Evolutionary conservation across 2,329 filamentous ascomycete genomes (phyloP), one percentile per base, ranked within the genome.

Genomic region (Sclerotiophoma versabilis): DNA sequence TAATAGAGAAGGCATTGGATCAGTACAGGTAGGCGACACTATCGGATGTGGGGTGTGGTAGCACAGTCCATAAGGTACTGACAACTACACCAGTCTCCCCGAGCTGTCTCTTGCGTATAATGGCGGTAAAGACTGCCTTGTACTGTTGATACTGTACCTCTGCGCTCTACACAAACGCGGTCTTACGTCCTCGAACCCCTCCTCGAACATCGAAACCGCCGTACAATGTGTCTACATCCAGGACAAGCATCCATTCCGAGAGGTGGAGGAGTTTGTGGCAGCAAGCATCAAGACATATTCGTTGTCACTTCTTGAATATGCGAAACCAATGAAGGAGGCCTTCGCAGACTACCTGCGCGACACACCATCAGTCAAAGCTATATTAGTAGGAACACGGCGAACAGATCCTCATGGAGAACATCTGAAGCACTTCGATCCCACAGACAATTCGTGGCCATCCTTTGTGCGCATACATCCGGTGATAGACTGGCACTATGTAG

Each of bases 401-500:
- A 97, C 95, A 3, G 95, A 99, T 75, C 95, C 95, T 6, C 92
- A 98, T 73, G 92, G 93, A 39, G 87, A 86, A 64, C 80, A 83
- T 14, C 75, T 99, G 66, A 89, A 84, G 32, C 86, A 90, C 75
- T 98, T 98, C 71, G 91, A 96, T 71, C 84, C 83, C 44, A 99
- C 95, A 4, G 95, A 98, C 75, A 80, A 84, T 29, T 92, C 89
- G 2, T 99, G 95, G 95, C 95, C 95, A 29, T 79, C 82, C 36
- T 96, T 98, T 69, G 93, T 98, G 87, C 86, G 95, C 54, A 83
- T 98, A 56, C 92, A 99, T 75, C 93, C 95, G 0, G 90, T 99
- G 9, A 93, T 99, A 70, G 95, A 99, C 76, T 99, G 95, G 95
- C 91, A 95, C 74, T 96, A 97, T 75, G 85, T 86, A 10, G 93